These are phyloP conservation scores for Gossypium arboreum DNA, from an alignment of 345 rosid species.

Conservation along the genomic window DNA sequence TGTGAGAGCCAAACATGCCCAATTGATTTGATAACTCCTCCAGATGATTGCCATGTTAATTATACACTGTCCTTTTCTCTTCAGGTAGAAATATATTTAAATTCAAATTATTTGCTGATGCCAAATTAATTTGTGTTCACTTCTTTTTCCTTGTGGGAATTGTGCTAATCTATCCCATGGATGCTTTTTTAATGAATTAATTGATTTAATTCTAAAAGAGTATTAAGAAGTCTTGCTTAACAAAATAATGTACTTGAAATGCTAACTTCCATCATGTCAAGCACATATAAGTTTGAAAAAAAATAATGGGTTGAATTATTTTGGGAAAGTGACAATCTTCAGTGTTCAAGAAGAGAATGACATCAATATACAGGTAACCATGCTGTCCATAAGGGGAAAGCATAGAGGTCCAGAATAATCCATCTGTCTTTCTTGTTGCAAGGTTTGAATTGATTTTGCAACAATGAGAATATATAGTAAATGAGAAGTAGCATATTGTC, in stretches of 20 bases:
- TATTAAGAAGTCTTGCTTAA: neutral
- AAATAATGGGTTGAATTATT: neutral
- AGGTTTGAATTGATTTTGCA: neutral
- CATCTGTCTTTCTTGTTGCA: neutral
- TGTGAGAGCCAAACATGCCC: slow-evolving; percentile 83
- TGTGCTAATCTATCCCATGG: neutral
- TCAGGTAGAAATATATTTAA: slow-evolving; percentile 48
- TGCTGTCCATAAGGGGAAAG: neutral
- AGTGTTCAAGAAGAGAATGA: neutral
- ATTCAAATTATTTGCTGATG: slow-evolving; percentile 23
- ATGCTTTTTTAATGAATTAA: neutral
- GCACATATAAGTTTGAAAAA: too few species aligned
- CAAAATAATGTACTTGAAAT: neutral
- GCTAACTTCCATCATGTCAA: too few species aligned
- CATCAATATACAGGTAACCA: neutral
- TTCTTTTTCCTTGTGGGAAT: neutral
- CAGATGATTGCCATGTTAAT: slow-evolving; percentile 97
- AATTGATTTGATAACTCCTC: slow-evolving; percentile 81
- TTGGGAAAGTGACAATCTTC: neutral
- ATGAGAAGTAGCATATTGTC: neutral
- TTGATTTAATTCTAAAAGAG: neutral
- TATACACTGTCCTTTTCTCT: slow-evolving; percentile 87
- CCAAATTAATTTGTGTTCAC: slow-evolving; percentile 2
- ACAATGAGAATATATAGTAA: neutral
- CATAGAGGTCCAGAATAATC: neutral